Evolutionary conservation across 805 yeast species (phyloP), one percentile per base, ranked within the genome.

Genomic region (Candida tallmaniae): DNA sequence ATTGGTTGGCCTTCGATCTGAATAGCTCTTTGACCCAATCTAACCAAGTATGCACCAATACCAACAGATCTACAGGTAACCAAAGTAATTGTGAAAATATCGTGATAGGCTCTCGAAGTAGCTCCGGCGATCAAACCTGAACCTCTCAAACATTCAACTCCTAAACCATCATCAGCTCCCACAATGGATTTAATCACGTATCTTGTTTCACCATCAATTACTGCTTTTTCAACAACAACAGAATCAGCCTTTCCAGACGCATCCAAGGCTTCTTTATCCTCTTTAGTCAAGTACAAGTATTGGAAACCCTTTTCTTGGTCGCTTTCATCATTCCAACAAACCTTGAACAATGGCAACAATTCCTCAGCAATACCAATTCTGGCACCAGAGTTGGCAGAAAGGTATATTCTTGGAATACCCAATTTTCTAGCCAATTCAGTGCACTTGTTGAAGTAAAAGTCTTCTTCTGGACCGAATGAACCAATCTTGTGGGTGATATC

Each of bases 31-130:
- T 93, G 97, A 54, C 99, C 99, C 48, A 93, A 75, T 66, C 99
- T 83, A 27, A 93, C 98, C 58, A 93, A 74, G 59, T 93, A 93
- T 29, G 99, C 99, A 72, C 99, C 99, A 61, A 93, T 93, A 81
- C 99, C 99, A 53, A 93, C 99, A 34, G 97, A 89, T 74, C 99
- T 82, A 70, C 97, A 89, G n/a, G 98, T 93, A 36, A 93, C 98
- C 60, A 93, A 73, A n/a, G 98, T 90, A 40, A 89, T 78, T 14
- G 99, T 93, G 72, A 93, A 93, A 44, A 93, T 93, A 57, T 93
- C 99, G 60, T 85, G 84, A 77, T 93, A 93, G 14, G 98, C 98
- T 60, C 87, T 81, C 9, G 97, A 85, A 30, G 99, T 93, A 19
- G 95, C 96, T 65, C 99, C 99, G 15, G 99, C 99, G 67, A 93